Evolutionary conservation across 2,329 filamentous ascomycete genomes (phyloP).

Genomic region (Parafenestella ontariensis): DNA sequence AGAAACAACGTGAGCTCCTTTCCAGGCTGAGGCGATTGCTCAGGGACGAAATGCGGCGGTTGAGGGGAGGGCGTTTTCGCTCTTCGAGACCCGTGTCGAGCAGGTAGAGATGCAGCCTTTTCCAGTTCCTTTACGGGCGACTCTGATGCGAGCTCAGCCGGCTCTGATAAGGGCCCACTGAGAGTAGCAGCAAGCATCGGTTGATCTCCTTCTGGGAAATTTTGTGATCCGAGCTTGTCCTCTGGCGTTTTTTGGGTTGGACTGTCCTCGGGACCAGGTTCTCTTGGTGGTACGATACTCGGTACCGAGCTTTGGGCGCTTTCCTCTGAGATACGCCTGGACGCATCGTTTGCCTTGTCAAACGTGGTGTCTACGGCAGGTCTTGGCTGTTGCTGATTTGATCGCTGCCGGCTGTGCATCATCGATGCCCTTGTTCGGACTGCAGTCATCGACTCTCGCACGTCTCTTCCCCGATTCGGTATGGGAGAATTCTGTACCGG

Average conservation of each 20-base stretch:
- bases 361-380: conserved; percentile 66
- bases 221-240: conserved; percentile 63
- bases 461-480: conserved; percentile 84
- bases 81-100: conserved; percentile 40
- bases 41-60: conserved; percentile 54
- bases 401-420: conserved; percentile 60
- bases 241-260: conserved; percentile 65
- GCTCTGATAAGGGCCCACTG: conserved; percentile 45
- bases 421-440: conserved; percentile 67
- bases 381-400: conserved; percentile 56
- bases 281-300: conserved; percentile 44
- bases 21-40: conserved; percentile 71
- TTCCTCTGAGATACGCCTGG: conserved; percentile 69
- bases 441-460: conserved; percentile 81
- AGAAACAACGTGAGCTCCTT: conserved; percentile 94
- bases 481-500: conserved; percentile 78
- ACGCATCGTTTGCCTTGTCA: conserved; percentile 56
- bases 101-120: conserved; percentile 27
- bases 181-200: conserved; percentile 44
- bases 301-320: conserved; percentile 50
- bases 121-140: conserved; percentile 32
- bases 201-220: conserved; percentile 41
- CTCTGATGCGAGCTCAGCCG: conserved; percentile 33
- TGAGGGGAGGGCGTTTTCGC: conserved; percentile 51
- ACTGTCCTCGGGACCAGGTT: conserved; percentile 39